Evolutionary conservation across 1,284 basidiomycete species (phyloP).

Genomic region (Heterobasidion annosum): DNA sequence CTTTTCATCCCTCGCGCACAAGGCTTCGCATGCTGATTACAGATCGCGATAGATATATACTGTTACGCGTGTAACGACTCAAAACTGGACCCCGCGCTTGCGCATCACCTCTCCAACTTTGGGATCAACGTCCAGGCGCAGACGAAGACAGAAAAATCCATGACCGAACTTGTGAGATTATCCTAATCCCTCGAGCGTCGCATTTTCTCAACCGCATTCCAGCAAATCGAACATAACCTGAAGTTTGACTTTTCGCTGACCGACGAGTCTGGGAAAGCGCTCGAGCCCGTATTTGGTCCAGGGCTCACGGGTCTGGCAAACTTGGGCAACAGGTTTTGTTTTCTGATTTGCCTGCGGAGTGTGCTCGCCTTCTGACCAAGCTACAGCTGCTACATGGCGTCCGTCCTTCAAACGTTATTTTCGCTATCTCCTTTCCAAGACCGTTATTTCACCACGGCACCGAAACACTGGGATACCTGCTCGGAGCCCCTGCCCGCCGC

Average conservation of each 20-base stretch:
- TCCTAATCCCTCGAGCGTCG: not conserved
- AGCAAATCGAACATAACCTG: constrained; percentile 97
- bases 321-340: constrained; percentile 80
- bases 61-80: constrained; percentile 93
- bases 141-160: constrained; percentile 93
- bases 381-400: constrained; percentile 88
- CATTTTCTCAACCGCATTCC: not conserved
- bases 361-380: constrained; percentile 18
- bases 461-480: constrained; percentile 60
- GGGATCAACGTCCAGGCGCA: constrained; percentile 83
- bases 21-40: no score
- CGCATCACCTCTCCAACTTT: constrained; percentile 71
- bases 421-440: constrained; percentile 71
- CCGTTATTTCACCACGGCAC: constrained; percentile 57
- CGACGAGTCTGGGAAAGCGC: constrained; percentile 80
- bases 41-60: constrained; percentile 65
- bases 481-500: constrained; percentile 64
- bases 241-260: constrained; percentile 94
- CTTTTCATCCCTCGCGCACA: not conserved
- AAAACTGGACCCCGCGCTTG: constrained; percentile 73
- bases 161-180: constrained; percentile 80
- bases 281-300: constrained; percentile 85
- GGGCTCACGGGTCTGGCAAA: constrained; percentile 88
- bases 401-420: constrained; percentile 85
- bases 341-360: not conserved